Percentiles rank a stretch among this genome's conserved stretches.
phyloP scores from a whole-genome alignment of 176 grass and related monocot species.

The Triticum urartu region DNA sequence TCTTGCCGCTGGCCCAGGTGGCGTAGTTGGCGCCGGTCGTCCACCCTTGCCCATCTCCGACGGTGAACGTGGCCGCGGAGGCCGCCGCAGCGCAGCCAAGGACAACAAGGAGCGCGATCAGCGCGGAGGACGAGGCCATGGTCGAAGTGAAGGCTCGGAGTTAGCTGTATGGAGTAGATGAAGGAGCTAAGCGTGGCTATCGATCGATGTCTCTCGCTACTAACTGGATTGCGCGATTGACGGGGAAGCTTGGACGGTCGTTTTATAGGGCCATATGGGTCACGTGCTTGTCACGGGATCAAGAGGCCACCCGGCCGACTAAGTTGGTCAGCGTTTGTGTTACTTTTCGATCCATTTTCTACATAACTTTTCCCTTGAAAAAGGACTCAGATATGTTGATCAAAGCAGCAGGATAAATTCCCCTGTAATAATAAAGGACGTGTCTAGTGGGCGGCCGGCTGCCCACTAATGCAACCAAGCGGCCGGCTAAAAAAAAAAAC shows the following conservation, averaged over 20 bases:
- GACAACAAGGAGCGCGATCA: conserved; percentile 48
- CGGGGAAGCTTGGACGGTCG: neutral
- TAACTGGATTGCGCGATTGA: conserved; percentile 22
- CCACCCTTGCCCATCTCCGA: conserved; percentile 66
- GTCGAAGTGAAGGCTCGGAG: neutral
- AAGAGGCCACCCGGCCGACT: neutral
- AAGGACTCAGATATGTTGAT: no score
- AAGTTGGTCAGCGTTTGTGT: no score
- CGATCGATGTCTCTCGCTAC: neutral
- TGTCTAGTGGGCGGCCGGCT: no score
- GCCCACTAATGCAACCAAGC: no score
- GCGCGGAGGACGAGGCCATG: conserved; percentile 48
- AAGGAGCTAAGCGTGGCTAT: neutral
- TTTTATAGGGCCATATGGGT: conserved; percentile 33
- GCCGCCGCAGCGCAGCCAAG: conserved; percentile 40
- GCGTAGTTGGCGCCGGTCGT: neutral
- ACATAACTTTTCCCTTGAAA: no score
- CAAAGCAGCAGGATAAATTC: no score
- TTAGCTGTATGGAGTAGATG: neutral
- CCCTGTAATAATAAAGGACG: no score
- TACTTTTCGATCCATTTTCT: no score
- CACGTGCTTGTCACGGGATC: neutral
- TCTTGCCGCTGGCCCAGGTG: conserved; percentile 44
- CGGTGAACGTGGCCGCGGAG: conserved; percentile 35
- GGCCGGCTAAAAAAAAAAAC: no score